Evolutionary conservation across 2,329 filamentous ascomycete species (phyloP).

Genomic region (Fusarium kyushuense): DNA sequence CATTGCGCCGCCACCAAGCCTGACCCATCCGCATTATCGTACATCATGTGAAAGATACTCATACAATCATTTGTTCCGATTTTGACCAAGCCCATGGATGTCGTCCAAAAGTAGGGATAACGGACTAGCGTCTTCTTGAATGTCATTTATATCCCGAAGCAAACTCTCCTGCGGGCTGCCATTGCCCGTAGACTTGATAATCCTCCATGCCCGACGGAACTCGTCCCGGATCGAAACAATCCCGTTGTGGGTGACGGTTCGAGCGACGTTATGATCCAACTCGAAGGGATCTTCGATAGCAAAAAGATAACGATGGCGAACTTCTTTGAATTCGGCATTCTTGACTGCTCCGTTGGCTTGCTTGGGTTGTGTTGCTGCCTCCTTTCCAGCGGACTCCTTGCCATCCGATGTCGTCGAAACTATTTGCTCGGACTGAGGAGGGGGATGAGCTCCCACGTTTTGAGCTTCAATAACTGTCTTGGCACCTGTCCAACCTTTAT

Average conservation of each 20-base stretch:
- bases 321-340: constrained; percentile 68
- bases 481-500: constrained; percentile 89
- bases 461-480: constrained; percentile 73
- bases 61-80: constrained; percentile 26
- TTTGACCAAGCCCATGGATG: constrained; percentile 50
- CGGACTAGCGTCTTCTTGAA: constrained; percentile 38
- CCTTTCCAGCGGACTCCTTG: constrained; percentile 6
- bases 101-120: constrained; percentile 50
- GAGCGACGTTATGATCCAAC: constrained; percentile 85
- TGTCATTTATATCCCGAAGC: constrained; percentile 62
- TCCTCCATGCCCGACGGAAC: constrained; percentile 82
- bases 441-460: constrained; percentile 44
- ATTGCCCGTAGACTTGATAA: constrained; percentile 69
- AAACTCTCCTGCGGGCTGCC: constrained; percentile 60
- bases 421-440: constrained; percentile 36
- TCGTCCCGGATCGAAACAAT: constrained; percentile 87
- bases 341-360: constrained; percentile 45
- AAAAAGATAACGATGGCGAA: constrained; percentile 84
- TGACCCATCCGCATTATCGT: constrained; percentile 12
- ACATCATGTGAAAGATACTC: constrained; percentile 23
- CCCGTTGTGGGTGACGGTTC: constrained; percentile 85
- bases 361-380: constrained; percentile 22
- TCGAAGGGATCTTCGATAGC: constrained; percentile 95
- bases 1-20: constrained; percentile 22
- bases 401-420: not conserved